Conservation (phyloP, 768 basidiomycete genomes). For the Lactarius hengduanensis region DNA sequence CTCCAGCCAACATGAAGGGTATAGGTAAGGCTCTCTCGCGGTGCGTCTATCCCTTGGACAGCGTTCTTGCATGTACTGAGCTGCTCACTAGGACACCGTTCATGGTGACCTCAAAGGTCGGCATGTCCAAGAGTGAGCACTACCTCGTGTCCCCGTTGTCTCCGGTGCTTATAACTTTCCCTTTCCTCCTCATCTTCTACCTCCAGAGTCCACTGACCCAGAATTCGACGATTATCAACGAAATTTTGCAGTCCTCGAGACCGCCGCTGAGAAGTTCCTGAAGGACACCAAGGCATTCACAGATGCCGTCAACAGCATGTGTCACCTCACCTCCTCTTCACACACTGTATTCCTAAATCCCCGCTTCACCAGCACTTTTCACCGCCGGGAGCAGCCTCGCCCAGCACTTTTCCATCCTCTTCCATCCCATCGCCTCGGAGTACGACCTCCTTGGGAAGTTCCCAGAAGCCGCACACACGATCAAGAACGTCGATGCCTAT, state of each 20-base stretch:
- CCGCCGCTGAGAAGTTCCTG: slow-evolving; percentile 81
- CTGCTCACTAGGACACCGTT: slow-evolving; percentile 73
- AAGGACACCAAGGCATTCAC: slow-evolving; percentile 90
- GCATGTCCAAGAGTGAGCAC: slow-evolving; percentile 83
- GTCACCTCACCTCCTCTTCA: background rate
- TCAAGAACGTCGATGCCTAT: slow-evolving; percentile 74
- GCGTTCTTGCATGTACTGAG: background rate
- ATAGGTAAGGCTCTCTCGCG: slow-evolving; percentile 74
- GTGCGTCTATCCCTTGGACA: slow-evolving; percentile 40
- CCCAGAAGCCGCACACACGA: slow-evolving; percentile 73
- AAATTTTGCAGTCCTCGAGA: slow-evolving; percentile 74
- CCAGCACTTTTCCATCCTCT: slow-evolving; percentile 59
- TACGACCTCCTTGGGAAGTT: slow-evolving; percentile 76
- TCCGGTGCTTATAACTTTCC: background rate
- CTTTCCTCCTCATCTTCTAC: background rate
- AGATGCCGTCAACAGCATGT: slow-evolving; percentile 74
- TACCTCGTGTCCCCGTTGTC: background rate
- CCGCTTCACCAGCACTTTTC: slow-evolving; percentile 52
- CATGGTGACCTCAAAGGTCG: slow-evolving; percentile 80
- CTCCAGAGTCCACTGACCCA: slow-evolving; percentile 71
- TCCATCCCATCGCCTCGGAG: slow-evolving; percentile 70
- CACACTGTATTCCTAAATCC: slow-evolving; percentile 3
- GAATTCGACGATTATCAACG: slow-evolving; percentile 88
- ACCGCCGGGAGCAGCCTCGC: slow-evolving; percentile 62
- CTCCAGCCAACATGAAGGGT: slow-evolving; percentile 56